These are phyloP conservation scores for Sugiyamaella xylanicola DNA, from an alignment of 1,139 yeast species.

Conservation along the genomic window DNA sequence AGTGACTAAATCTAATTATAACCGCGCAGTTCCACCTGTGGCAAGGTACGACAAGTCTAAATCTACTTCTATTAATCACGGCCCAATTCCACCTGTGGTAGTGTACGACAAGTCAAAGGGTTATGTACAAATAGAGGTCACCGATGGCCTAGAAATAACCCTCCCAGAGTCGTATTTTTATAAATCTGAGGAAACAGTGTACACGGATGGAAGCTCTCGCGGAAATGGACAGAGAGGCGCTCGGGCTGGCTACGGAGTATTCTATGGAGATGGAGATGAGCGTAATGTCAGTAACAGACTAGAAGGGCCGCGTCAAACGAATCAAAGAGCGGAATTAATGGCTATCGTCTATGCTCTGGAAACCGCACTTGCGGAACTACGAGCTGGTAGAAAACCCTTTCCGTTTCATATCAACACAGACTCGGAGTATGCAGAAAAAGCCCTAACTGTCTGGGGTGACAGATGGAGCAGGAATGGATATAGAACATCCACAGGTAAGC, in stretches of 20 bases:
- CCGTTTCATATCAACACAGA: conserved; percentile 51
- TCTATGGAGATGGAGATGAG: conserved; percentile 57
- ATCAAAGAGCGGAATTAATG: conserved; percentile 76
- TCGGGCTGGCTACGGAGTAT: conserved; percentile 75
- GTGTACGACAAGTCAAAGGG: no score
- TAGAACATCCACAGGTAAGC: conserved; percentile 48
- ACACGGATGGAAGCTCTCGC: conserved; percentile 73
- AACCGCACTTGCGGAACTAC: conserved; percentile 35
- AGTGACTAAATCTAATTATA: neutral
- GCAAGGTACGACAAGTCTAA: neutral
- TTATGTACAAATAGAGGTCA: conserved; percentile 9
- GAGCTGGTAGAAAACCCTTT: conserved; percentile 7
- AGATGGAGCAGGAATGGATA: conserved; percentile 60
- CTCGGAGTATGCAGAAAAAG: conserved; percentile 56
- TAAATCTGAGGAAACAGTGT: conserved; percentile 44
- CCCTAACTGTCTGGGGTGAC: conserved; percentile 53
- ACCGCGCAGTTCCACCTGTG: neutral
- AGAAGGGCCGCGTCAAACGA: conserved; percentile 57
- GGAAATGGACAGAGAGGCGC: conserved; percentile 52
- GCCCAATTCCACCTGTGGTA: neutral
- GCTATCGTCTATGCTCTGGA: conserved; percentile 64
- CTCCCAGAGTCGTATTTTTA: neutral
- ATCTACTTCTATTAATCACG: neutral
- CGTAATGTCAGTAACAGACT: conserved; percentile 59
- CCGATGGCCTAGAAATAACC: neutral